Conservation (phyloP, 371 early-diverging fungal species). For the Amoeboradix gromovi region DNA sequence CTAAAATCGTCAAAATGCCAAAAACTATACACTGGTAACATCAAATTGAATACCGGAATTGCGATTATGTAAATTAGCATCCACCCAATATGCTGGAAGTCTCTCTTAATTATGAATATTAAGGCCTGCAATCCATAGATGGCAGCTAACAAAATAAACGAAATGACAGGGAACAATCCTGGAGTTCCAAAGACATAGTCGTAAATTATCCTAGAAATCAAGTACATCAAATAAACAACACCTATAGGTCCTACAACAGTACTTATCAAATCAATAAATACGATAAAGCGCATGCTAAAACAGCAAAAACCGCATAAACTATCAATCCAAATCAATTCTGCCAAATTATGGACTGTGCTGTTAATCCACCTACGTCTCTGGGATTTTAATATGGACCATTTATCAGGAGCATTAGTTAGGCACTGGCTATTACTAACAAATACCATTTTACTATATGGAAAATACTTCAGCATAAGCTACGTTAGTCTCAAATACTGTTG, state of each 20-base stretch:
- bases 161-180: conserved; percentile 2
- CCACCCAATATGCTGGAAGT: conserved; percentile 13
- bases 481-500: too few relatives aligned
- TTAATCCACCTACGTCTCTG: conserved; percentile 22
- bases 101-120: conserved; percentile 14
- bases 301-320: conserved; percentile 17
- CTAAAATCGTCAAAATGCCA: conserved; percentile 20
- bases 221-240: conserved; percentile 13
- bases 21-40: conserved; percentile 16
- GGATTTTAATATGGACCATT: conserved; percentile 12
- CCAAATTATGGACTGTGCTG: conserved; percentile 15
- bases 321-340: conserved; percentile 15
- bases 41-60: conserved; percentile 16
- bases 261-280: conserved; percentile 15
- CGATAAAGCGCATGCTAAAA: conserved; percentile 20
- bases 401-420: conserved; percentile 14
- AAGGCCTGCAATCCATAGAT: conserved; percentile 6
- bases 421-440: conserved; percentile 16
- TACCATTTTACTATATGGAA: conserved; percentile 15
- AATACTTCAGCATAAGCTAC: conserved; percentile 15
- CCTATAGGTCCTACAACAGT: conserved; percentile 18
- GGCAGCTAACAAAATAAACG: not conserved
- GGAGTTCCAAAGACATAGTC: not conserved
- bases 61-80: conserved; percentile 11
- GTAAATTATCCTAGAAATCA: conserved; percentile 4